Evolutionary conservation across 2,329 filamentous ascomycete species (phyloP).

Genomic region (Teratosphaeria zuluensis): DNA sequence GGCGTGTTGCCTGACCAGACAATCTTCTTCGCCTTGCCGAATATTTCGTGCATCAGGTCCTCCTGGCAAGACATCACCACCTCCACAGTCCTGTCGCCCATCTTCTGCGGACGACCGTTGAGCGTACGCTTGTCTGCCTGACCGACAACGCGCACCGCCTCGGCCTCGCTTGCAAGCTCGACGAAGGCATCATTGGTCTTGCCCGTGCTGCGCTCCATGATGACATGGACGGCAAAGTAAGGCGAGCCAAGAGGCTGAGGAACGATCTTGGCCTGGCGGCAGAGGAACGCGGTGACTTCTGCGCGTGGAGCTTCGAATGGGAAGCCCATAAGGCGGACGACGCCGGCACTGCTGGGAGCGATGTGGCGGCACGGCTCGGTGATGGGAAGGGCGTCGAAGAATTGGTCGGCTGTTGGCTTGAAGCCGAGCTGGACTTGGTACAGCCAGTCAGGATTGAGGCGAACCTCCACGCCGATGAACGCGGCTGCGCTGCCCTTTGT

Average conservation of each 20-base stretch:
- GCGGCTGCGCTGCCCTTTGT: conserved; percentile 7
- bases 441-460: conserved; percentile 2
- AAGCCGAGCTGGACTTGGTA: neutral
- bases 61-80: conserved; percentile 39
- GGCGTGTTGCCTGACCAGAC: conserved; percentile 33
- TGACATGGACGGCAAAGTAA: conserved; percentile 44
- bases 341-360: conserved; percentile 23
- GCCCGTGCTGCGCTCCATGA: conserved; percentile 48
- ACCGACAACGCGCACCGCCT: conserved; percentile 31
- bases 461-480: conserved; percentile 1
- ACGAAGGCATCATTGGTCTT: conserved; percentile 48
- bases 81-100: conserved; percentile 40
- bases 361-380: conserved; percentile 24
- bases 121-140: conserved; percentile 29
- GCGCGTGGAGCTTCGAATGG: conserved; percentile 41
- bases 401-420: conserved; percentile 16
- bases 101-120: conserved; percentile 30
- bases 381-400: conserved; percentile 21
- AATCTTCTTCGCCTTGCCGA: conserved; percentile 43
- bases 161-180: conserved; percentile 32
- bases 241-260: conserved; percentile 19
- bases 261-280: conserved; percentile 33
- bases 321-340: conserved; percentile 31
- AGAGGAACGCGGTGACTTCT: conserved; percentile 40
- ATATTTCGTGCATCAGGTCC: conserved; percentile 41